Conservation (phyloP, 2,329 filamentous ascomycete genomes). For the Cryphonectria japonica region DNA sequence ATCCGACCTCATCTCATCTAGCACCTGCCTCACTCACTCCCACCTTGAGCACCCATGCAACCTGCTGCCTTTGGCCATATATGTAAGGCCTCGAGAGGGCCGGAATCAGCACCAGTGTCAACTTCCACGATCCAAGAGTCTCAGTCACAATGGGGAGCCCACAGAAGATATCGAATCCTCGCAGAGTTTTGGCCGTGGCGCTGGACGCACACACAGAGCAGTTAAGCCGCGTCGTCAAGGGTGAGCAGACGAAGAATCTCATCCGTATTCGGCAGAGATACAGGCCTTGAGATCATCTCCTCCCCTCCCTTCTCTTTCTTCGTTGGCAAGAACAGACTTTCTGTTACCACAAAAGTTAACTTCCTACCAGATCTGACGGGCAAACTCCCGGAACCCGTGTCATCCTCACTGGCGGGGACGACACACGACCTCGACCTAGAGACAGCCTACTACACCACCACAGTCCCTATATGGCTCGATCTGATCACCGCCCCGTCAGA, state of each 20-base stretch:
- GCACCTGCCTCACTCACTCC: neutral
- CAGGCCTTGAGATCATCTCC: neutral
- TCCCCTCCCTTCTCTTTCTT: neutral
- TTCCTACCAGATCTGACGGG: conserved; percentile 56
- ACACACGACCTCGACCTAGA: conserved; percentile 60
- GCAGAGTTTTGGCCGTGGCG: conserved; percentile 63
- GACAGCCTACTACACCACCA: conserved; percentile 64
- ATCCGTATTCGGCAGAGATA: no score
- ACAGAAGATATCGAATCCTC: conserved; percentile 52
- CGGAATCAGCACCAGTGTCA: neutral
- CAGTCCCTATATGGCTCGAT: conserved; percentile 70
- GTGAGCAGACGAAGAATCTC: conserved; percentile 39
- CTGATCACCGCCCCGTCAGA: conserved; percentile 54
- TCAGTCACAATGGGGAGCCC: conserved; percentile 18
- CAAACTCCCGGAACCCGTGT: conserved; percentile 44
- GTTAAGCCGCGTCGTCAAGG: conserved; percentile 56
- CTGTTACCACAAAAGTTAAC: neutral
- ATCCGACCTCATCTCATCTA: conserved; percentile 3
- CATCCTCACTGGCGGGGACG: conserved; percentile 57
- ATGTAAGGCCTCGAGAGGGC: neutral
- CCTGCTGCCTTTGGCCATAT: neutral
- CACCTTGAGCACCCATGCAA: neutral
- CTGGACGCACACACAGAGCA: conserved; percentile 50
- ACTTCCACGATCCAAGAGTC: neutral
- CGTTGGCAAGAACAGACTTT: no score